Evolutionary conservation across 1,284 basidiomycete species (phyloP), one percentile per base, ranked within the genome.

Genomic region (Moesziomyces sp.): DNA sequence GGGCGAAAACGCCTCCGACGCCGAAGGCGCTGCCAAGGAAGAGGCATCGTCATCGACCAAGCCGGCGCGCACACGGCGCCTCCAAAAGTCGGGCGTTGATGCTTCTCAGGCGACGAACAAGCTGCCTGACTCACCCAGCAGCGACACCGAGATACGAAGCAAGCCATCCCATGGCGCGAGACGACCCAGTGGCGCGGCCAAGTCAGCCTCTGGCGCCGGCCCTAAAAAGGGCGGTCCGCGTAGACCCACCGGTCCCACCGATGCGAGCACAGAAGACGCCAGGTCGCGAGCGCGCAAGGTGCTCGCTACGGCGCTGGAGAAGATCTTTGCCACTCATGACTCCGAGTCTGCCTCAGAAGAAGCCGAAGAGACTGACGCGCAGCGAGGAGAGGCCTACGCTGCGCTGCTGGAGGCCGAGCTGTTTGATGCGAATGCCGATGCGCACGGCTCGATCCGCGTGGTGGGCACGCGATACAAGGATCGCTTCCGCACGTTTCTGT

Each of bases 401-500:
- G 45, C 54, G 30, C 58, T 51, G 11, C 57, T 81, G 35, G 79
- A 81, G 52, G 26, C 44, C n/a, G 70, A 62, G 33, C 55, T 81
- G 19, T 81, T 74, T 45, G 64, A 78, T 30, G 40, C 51, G 21
- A 62, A 67, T 28, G 71, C 74, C 28, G 79, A 81, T 30, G 11
- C 38, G 4, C 56, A 56, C 28, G 59, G 62, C 33, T 61, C 59
- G 43, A 47, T 62, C 3, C 58, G 57, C 16, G 40, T 62, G 11
- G 58, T 68, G 44, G 58, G 61, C 28, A 21, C 55, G 30, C 62
- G 62, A 55, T 84, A 84, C 59, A 80, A 80, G 48, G 81, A 83
- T 49, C 72, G 76, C 18, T 80, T 83, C 53, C 78, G 81, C 46
- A 76, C 79, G 21, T 67, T 83, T n/a, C 49, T 77, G 43, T 84